Percentiles rank a stretch among this genome's conserved stretches.
These are phyloP conservation scores for Elongisporangium undulatum DNA, from an alignment of 352 stramenopile species.

Conservation along the genomic window DNA sequence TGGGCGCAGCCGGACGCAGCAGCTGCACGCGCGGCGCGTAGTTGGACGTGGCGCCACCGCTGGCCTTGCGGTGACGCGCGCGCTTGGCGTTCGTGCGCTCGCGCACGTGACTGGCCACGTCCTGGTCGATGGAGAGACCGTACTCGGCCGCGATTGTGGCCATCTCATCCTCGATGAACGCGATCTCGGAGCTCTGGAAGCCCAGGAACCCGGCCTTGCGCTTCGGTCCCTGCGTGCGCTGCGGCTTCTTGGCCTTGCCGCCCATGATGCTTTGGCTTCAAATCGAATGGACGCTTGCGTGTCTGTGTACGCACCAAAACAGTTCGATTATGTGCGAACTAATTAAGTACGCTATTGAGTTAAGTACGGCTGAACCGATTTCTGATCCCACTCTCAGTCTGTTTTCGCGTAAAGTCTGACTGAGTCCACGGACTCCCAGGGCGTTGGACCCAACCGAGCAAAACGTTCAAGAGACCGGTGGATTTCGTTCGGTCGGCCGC, in stretches of 20 bases:
- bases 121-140: conserved; percentile 61
- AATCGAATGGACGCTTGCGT: neutral
- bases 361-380: neutral
- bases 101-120: conserved; percentile 57
- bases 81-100: conserved; percentile 46
- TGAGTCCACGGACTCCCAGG: neutral
- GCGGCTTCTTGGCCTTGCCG: conserved; percentile 15
- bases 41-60: conserved; percentile 9
- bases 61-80: conserved; percentile 34
- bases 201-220: conserved; percentile 69
- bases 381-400: neutral
- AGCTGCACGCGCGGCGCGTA: conserved; percentile 9
- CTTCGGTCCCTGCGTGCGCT: conserved; percentile 25
- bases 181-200: conserved; percentile 71
- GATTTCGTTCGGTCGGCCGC: neutral
- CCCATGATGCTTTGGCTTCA: conserved; percentile 6
- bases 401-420: neutral
- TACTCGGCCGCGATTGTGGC: conserved; percentile 73
- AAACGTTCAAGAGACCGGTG: neutral
- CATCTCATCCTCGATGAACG: conserved; percentile 87
- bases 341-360: too few relatives aligned
- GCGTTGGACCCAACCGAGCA: neutral
- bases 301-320: neutral
- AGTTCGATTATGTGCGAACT: neutral
- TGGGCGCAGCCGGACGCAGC: neutral